Percentiles rank a stretch among this genome's conserved stretches.
These are phyloP conservation scores for Hypoxylon sp. DNA, from an alignment of 2,329 filamentous ascomycete genomes.

Conservation along the genomic window DNA sequence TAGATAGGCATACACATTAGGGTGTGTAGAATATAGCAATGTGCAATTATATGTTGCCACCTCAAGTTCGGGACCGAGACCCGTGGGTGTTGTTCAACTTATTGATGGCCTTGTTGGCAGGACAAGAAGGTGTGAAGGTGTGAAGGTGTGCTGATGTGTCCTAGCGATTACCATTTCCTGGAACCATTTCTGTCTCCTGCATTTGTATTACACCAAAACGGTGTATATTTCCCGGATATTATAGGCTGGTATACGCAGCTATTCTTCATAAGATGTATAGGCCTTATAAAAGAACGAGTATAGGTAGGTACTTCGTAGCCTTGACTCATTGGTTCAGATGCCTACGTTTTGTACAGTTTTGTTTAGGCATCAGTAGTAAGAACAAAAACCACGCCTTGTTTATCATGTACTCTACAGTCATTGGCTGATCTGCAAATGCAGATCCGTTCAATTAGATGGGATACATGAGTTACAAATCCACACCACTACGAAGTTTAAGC, in stretches of 20 bases:
- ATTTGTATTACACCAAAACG: no score
- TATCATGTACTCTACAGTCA: neutral
- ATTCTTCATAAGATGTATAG: neutral
- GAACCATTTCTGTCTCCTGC: no score
- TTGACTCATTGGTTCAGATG: neutral
- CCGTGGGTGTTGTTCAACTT: no score
- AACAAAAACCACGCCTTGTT: neutral
- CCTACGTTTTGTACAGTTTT: neutral
- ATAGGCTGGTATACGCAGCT: neutral
- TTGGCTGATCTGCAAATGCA: neutral
- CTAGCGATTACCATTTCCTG: no score
- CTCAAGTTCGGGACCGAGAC: no score
- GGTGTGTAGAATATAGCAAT: neutral
- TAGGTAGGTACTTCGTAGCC: neutral
- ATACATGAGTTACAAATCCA: neutral
- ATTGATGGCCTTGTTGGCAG: no score
- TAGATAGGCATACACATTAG: neutral
- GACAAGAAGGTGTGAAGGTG: no score
- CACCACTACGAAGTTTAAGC: no score
- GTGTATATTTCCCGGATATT: neutral
- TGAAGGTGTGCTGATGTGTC: no score
- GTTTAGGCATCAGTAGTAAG: slow-evolving; percentile 1
- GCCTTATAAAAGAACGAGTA: neutral
- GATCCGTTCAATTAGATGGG: neutral
- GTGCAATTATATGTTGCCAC: neutral